Evolutionary conservation across 306 rosid genomes (phyloP), one percentile per base, ranked within the genome.

Genomic region (Acacia confusa): DNA sequence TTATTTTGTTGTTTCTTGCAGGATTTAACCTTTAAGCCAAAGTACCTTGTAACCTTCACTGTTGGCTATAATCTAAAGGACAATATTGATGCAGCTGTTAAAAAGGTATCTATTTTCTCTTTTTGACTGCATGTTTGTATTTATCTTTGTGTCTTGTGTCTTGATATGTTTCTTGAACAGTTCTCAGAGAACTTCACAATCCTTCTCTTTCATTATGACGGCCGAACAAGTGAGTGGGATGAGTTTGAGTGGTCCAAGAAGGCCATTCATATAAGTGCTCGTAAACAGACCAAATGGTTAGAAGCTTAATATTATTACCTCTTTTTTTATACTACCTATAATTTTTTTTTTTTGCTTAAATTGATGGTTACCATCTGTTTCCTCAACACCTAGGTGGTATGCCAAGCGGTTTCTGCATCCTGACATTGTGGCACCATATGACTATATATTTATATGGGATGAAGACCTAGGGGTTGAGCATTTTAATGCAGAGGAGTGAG

Each of bases 351-450:
- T 48, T 25, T 67, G 52, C 60, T 72, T 44, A 28, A 82, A 58
- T 76, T 27, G 44, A 50, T 78, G 74, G 70, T 74, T 75, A 81
- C 63, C 27, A 28, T 74, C 17, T 36, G 6, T 9, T 71, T 57
- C 12, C 60, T 80, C 73, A 41, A 14, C 45, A 34, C 20, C 66
- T 80, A 96, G 99, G 99, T 96, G 99, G 99, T 96, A 93, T 80
- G 97, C 98, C 66, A 96, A 96, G 87, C 92, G 98, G 22, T 96
- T 96, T 89, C 84, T 96, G 88, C 99, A 96, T 90, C 99, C 98
- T 25, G 97, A 92, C 86, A 89, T 96, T 78, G 98, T 96, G 72
- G 97, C 98, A n/a, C 88, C 94, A n/a, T 96, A 96, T 61, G 99
- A 96, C 87, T 96, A 96, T 88, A 89, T 96, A 79, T 96, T 96